Base-by-base conservation (phyloP, 2,329 filamentous ascomycete genomes). In the Mariannaea elegans region DNA sequence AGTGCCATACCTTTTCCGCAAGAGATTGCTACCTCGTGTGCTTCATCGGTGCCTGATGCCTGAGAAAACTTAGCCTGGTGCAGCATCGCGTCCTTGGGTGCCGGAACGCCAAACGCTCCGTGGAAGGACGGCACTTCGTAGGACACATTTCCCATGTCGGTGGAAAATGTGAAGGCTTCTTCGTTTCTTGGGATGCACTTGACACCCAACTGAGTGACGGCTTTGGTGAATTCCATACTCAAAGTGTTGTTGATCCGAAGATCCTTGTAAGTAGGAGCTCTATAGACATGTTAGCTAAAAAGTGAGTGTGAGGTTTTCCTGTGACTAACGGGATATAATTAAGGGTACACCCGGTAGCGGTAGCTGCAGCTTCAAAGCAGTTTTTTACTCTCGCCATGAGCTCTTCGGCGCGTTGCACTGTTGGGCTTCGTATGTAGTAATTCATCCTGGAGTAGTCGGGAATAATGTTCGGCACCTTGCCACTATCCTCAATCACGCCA, bases 61-160 rank as follows among this genome's bases (percentile, higher is more conserved):
- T 73, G 74, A 0, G 80, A 74, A 65, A 84, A 84, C 4, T 71
- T 64, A 6, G 77, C 75, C 36, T 73, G 75, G 62, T 81, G 79
- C 2, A 73, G 71, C 7, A 73, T 76, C 36, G 76, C 76, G 10
- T 76, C 72, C 1, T 72, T 52, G 4, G 60, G 65, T 1, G 76
- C 73, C 1, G 78, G 74, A 31, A 85, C 80, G 2, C 71, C 75
- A 59, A 84, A 84, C 29, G 76, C 78, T 5, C 80, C 78, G 61
- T 84, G 82, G 48, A 84, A 78, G 4, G 76, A 77, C 2, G 82
- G 82, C 2, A 80, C 71, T 1, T 76, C 61, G 49, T 83, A 80
- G 12, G 77, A 79, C 9, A 84, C 80, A 53, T 84, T 84, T 19
- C 81, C 81, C 81, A 82, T 82, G 67, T 84, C 81, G 0, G 81